Percentiles rank a stretch among this genome's conserved stretches.
Conservation (phyloP, 2,329 filamentous ascomycete species). For the Blastomyces gilchristii region DNA sequence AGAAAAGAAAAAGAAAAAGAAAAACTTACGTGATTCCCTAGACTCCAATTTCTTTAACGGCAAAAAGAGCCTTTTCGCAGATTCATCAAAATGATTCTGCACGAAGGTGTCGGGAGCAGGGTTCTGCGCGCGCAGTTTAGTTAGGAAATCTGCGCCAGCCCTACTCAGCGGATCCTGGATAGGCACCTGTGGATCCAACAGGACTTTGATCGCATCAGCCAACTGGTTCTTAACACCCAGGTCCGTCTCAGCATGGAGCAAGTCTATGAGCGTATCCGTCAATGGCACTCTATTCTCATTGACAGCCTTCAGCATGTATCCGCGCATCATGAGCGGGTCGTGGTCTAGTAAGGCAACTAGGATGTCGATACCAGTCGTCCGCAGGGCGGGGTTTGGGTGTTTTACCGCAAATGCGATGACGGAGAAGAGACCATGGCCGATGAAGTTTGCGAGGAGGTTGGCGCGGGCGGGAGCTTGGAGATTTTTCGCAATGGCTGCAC, state of each 20-base stretch:
- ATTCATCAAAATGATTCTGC: slow-evolving; percentile 78
- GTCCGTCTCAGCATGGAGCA: slow-evolving; percentile 83
- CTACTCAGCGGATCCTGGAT: slow-evolving; percentile 49
- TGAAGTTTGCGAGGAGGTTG: slow-evolving; percentile 79
- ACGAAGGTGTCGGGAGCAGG: slow-evolving; percentile 79
- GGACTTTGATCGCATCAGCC: slow-evolving; percentile 86
- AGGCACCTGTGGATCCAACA: slow-evolving; percentile 63
- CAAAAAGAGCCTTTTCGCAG: slow-evolving; percentile 73
- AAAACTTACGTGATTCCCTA: slow-evolving; percentile 42
- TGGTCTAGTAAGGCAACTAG: slow-evolving; percentile 91
- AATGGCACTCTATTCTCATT: slow-evolving; percentile 75
- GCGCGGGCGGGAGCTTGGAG: slow-evolving; percentile 74
- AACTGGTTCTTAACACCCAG: slow-evolving; percentile 92
- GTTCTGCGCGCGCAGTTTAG: slow-evolving; percentile 53
- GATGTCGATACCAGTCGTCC: slow-evolving; percentile 88
- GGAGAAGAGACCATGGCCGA: slow-evolving; percentile 72
- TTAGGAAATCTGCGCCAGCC: slow-evolving; percentile 57
- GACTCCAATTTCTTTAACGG: slow-evolving; percentile 72
- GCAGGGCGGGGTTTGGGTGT: slow-evolving; percentile 70
- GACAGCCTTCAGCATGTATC: slow-evolving; percentile 85
- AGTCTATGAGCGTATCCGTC: slow-evolving; percentile 84
- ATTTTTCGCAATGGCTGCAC: slow-evolving; percentile 87
- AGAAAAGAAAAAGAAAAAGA: not conserved
- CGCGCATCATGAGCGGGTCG: slow-evolving; percentile 85
- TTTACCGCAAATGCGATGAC: slow-evolving; percentile 89